Conservation (phyloP, 352 stramenopile genomes). For the Phytophthora cajani region DNA sequence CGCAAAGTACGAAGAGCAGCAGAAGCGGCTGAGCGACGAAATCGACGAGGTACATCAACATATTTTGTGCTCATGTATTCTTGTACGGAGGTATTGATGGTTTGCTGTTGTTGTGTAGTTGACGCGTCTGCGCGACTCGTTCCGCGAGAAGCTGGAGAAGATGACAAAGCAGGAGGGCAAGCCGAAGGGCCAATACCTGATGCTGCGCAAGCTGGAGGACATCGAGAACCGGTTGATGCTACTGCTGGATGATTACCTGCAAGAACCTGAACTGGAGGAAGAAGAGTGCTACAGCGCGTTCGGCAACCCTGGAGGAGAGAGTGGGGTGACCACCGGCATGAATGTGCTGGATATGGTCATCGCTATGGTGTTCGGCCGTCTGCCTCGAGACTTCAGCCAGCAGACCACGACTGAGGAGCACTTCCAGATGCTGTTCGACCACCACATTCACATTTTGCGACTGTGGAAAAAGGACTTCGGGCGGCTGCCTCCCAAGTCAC, state of each 20-base stretch:
- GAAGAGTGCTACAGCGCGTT: slow-evolving; percentile 57
- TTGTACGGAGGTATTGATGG: not conserved
- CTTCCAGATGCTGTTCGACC: slow-evolving; percentile 77
- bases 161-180: slow-evolving; percentile 31
- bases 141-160: slow-evolving; percentile 63
- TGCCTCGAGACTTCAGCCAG: slow-evolving; percentile 70
- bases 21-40: slow-evolving; percentile 67
- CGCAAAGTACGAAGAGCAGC: slow-evolving; percentile 44
- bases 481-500: slow-evolving; percentile 54
- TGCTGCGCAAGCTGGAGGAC: slow-evolving; percentile 83
- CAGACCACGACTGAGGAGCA: slow-evolving; percentile 67
- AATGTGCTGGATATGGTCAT: slow-evolving; percentile 90
- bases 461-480: slow-evolving; percentile 90
- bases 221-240: slow-evolving; percentile 72
- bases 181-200: slow-evolving; percentile 47
- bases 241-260: slow-evolving; percentile 67
- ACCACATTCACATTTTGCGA: slow-evolving; percentile 80
- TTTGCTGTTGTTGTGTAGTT: slow-evolving; percentile 32
- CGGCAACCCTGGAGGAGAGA: slow-evolving; percentile 27
- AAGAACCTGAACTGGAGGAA: slow-evolving; percentile 61
- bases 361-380: slow-evolving; percentile 84
- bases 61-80: not conserved
- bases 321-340: slow-evolving; percentile 47
- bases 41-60: slow-evolving; percentile 64
- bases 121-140: slow-evolving; percentile 71